Percentiles rank a stretch among this genome's conserved stretches.
These are phyloP conservation scores for Heritiera littoralis DNA, from an alignment of 345 rosid species.

Conservation along the genomic window DNA sequence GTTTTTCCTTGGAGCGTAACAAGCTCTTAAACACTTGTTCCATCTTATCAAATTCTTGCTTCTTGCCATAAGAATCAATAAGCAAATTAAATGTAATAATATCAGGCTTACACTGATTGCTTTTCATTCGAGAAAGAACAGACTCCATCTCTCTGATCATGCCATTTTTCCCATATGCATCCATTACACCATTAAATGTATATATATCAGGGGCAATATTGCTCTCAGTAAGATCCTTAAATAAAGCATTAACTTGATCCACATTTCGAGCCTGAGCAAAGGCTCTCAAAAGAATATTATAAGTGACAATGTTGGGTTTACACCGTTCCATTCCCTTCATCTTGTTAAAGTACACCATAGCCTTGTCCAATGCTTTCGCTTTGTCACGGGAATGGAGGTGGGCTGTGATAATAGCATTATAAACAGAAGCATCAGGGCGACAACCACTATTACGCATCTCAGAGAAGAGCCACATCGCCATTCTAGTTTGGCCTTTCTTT, in stretches of 20 bases:
- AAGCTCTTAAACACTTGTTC: slow-evolving; percentile 86
- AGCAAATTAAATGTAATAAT: slow-evolving; percentile 75
- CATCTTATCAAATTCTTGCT: slow-evolving; percentile 91
- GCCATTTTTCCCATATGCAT: slow-evolving; percentile 86
- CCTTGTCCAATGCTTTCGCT: slow-evolving; percentile 79
- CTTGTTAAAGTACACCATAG: slow-evolving; percentile 69
- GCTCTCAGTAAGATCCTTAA: slow-evolving; percentile 70
- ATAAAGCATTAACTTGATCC: slow-evolving; percentile 66
- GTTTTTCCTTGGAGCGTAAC: slow-evolving; percentile 74
- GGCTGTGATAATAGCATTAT: slow-evolving; percentile 82
- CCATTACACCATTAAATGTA: slow-evolving; percentile 90
- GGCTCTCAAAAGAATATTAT: slow-evolving; percentile 86
- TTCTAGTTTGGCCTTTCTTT: slow-evolving; percentile 47
- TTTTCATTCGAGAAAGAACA: slow-evolving; percentile 77
- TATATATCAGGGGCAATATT: slow-evolving; percentile 68
- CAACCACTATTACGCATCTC: slow-evolving; percentile 98
- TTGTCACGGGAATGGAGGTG: slow-evolving; percentile 86
- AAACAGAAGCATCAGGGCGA: slow-evolving; percentile 87
- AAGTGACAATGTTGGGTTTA: slow-evolving; percentile 83
- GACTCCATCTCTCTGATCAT: slow-evolving; percentile 92
- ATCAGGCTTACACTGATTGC: slow-evolving; percentile 73
- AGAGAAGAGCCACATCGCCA: slow-evolving; percentile 98
- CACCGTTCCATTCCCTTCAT: slow-evolving; percentile 82
- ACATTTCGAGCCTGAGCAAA: slow-evolving; percentile 79
- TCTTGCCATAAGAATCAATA: slow-evolving; percentile 83